These are phyloP conservation scores for Chernovozyma aurita DNA, from an alignment of 1,139 yeast species.

Conservation along the genomic window DNA sequence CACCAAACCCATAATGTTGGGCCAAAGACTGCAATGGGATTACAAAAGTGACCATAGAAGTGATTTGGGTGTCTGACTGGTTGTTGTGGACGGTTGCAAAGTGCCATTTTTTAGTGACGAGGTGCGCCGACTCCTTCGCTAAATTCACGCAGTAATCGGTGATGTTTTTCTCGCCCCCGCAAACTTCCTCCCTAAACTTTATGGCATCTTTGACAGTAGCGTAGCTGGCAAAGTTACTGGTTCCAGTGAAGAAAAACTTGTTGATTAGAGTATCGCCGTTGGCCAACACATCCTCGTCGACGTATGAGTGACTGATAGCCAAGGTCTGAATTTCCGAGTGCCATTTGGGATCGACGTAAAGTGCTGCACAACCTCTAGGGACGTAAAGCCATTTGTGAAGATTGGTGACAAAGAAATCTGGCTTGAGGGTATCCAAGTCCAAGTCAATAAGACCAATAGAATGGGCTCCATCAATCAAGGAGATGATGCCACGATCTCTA, in stretches of 20 bases:
- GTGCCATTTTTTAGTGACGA: conserved; percentile 31
- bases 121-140: conserved; percentile 38
- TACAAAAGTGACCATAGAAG: conserved; percentile 46
- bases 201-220: conserved; percentile 35
- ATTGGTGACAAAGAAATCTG: conserved; percentile 62
- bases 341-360: conserved; percentile 53
- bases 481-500: conserved; percentile 40
- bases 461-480: conserved; percentile 73
- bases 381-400: conserved; percentile 67
- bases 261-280: conserved; percentile 26
- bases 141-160: conserved; percentile 42
- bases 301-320: conserved; percentile 51
- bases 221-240: conserved; percentile 26
- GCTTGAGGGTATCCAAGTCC: conserved; percentile 39
- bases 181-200: conserved; percentile 45
- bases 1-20: not conserved
- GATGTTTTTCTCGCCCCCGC: conserved; percentile 62
- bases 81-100: conserved; percentile 29
- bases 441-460: conserved; percentile 54
- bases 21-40: conserved; percentile 26
- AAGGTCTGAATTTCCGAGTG: conserved; percentile 51
- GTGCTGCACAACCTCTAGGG: conserved; percentile 56
- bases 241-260: conserved; percentile 37
- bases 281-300: conserved; percentile 20
- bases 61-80: conserved; percentile 20